phyloP scores from a whole-genome alignment of 306 rosid species.

The Gynostemma pentaphyllum region DNA sequence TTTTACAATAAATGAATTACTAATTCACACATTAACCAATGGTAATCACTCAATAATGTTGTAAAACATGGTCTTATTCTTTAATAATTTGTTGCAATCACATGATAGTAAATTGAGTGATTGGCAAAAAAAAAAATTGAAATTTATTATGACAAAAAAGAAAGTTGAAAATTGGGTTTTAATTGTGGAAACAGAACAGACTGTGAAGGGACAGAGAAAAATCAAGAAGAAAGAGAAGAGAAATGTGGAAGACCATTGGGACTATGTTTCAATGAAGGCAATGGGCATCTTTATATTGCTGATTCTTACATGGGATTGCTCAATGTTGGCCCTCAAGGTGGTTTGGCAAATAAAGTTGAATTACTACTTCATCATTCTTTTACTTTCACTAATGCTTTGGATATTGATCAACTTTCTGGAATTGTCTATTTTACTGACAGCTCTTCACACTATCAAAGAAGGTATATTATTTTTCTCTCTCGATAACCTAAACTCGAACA shows the following conservation, averaged over 20 bases:
- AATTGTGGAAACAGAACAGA: slow-evolving; percentile 20
- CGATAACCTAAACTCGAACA: neutral
- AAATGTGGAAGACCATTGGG: slow-evolving; percentile 76
- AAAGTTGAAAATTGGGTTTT: neutral
- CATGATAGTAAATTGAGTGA: too few species aligned
- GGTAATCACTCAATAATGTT: too few species aligned
- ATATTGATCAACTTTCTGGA: slow-evolving; percentile 39
- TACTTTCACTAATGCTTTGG: slow-evolving; percentile 44
- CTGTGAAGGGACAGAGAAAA: slow-evolving; percentile 44
- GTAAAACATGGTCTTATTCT: too few species aligned
- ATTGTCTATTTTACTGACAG: slow-evolving; percentile 49
- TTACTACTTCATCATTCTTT: slow-evolving; percentile 21
- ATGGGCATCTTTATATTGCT: slow-evolving; percentile 47
- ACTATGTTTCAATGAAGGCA: slow-evolving; percentile 24
- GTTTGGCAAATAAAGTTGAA: slow-evolving; percentile 18
- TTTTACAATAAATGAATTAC: too few species aligned
- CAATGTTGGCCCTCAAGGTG: slow-evolving; percentile 42
- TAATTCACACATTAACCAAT: too few species aligned
- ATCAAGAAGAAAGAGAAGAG: slow-evolving; percentile 36
- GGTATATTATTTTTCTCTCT: slow-evolving; percentile 24
- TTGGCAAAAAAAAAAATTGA: too few species aligned
- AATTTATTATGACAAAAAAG: too few species aligned
- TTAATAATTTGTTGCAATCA: too few species aligned
- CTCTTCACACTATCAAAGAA: slow-evolving; percentile 45
- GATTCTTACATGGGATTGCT: slow-evolving; percentile 72